phyloP scores from a whole-genome alignment of 305 asterid species.

The Plantago lanceolata region DNA sequence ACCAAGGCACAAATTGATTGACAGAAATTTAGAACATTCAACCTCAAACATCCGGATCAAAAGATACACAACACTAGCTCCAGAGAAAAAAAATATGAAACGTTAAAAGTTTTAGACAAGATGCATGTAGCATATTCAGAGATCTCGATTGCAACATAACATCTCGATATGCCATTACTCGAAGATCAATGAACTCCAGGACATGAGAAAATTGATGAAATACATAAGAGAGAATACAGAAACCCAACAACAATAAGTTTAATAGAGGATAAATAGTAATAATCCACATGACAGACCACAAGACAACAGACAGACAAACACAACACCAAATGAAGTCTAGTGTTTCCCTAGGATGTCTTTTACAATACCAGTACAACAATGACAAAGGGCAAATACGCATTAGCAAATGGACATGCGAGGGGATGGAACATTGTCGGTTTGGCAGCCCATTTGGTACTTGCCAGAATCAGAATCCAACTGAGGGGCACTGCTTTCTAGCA shows the following conservation, averaged over 20 bases:
- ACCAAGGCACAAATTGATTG: too few relatives aligned
- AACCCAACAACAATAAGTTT: background rate
- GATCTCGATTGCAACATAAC: too few relatives aligned
- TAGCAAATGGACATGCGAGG: background rate
- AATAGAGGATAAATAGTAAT: background rate
- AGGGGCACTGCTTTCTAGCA: slow-evolving; percentile 76
- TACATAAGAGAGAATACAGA: slow-evolving; percentile 3
- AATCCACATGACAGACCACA: slow-evolving; percentile 3
- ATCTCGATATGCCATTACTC: too few relatives aligned
- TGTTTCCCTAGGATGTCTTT: slow-evolving; percentile 2
- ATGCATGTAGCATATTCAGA: too few relatives aligned
- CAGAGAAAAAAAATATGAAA: too few relatives aligned
- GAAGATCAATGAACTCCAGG: background rate
- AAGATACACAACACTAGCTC: too few relatives aligned
- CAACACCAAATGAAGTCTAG: background rate
- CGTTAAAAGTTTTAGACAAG: too few relatives aligned
- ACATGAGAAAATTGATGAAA: background rate
- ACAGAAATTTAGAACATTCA: too few relatives aligned
- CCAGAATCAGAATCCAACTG: slow-evolving; percentile 46
- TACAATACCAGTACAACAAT: slow-evolving; percentile 1
- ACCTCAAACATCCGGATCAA: too few relatives aligned
- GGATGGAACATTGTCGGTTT: slow-evolving; percentile 6
- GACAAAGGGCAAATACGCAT: background rate
- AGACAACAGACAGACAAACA: background rate
- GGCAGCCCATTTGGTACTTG: slow-evolving; percentile 19